Percentiles rank a stretch among this genome's conserved stretches.
Evolutionary conservation across 805 yeast species (phyloP).

Genomic region (Candida corydali): DNA sequence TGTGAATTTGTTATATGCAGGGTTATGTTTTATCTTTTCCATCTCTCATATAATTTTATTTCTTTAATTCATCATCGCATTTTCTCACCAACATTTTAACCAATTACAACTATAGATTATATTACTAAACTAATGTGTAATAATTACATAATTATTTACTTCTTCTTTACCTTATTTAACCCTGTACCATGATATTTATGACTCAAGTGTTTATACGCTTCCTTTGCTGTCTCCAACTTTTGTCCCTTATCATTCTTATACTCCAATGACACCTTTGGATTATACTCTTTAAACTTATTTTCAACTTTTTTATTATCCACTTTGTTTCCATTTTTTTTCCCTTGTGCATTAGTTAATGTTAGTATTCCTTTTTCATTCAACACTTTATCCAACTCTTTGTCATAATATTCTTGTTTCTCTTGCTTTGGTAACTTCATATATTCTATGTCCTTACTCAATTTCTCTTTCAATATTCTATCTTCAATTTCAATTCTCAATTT

Average conservation of each 20-base stretch:
- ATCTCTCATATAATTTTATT: background rate
- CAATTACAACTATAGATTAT: no score
- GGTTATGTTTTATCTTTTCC: background rate
- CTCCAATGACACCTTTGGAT: conserved; percentile 47
- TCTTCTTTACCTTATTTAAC: conserved; percentile 5
- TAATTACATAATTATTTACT: no score
- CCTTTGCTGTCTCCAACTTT: conserved; percentile 49
- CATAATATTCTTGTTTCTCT: conserved; percentile 24
- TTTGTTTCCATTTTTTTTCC: background rate
- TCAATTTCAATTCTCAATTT: conserved; percentile 28
- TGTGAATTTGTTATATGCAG: background rate
- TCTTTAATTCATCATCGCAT: no score
- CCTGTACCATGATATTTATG: conserved; percentile 70
- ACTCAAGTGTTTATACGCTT: conserved; percentile 73
- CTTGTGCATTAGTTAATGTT: background rate
- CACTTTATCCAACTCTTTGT: conserved; percentile 25
- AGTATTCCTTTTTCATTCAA: conserved; percentile 24
- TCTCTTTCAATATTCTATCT: conserved; percentile 28
- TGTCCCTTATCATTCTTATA: conserved; percentile 67
- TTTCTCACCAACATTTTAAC: no score
- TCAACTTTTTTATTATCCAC: background rate
- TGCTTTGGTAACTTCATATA: conserved; percentile 23
- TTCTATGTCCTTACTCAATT: conserved; percentile 20
- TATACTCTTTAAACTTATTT: conserved; percentile 25
- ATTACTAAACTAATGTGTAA: no score